Evolutionary conservation across 208 protist species (phyloP).

Genomic region (Trypanosoma cruzi): DNA sequence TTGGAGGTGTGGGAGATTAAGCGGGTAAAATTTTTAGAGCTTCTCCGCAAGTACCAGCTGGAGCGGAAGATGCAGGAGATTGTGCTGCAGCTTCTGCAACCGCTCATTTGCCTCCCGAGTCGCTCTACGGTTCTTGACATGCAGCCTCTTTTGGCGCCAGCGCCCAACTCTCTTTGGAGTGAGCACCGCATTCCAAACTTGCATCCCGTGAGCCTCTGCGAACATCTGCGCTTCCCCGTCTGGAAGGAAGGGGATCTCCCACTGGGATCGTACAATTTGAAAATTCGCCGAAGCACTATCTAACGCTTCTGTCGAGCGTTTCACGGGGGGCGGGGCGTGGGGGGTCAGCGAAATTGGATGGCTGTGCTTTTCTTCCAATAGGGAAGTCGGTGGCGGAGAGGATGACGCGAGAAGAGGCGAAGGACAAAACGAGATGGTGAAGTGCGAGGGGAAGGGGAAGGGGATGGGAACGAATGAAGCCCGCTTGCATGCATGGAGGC

Average conservation of each 20-base stretch:
- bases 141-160: conserved; percentile 66
- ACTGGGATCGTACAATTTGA: conserved; percentile 20
- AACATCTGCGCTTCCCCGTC: conserved; percentile 48
- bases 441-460: too few species aligned
- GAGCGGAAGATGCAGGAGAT: conserved; percentile 53
- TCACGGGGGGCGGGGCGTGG: too few species aligned
- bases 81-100: conserved; percentile 76
- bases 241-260: conserved; percentile 77
- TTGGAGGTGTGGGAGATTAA: conserved; percentile 81
- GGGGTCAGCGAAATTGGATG: too few species aligned
- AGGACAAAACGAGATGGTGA: too few species aligned
- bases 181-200: conserved; percentile 62
- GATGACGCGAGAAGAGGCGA: too few species aligned
- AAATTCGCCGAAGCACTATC: not conserved
- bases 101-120: conserved; percentile 31
- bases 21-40: conserved; percentile 50
- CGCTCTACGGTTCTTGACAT: conserved; percentile 48
- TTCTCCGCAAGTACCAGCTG: conserved; percentile 58
- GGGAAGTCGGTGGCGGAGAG: too few species aligned
- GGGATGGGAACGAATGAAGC: too few species aligned
- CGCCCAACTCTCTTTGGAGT: conserved; percentile 75
- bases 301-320: not conserved
- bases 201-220: conserved; percentile 52
- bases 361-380: too few species aligned
- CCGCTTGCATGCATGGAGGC: too few species aligned